Evolutionary conservation across 2,329 filamentous ascomycete species (phyloP).

Genomic region (Scorias spongiosa): DNA sequence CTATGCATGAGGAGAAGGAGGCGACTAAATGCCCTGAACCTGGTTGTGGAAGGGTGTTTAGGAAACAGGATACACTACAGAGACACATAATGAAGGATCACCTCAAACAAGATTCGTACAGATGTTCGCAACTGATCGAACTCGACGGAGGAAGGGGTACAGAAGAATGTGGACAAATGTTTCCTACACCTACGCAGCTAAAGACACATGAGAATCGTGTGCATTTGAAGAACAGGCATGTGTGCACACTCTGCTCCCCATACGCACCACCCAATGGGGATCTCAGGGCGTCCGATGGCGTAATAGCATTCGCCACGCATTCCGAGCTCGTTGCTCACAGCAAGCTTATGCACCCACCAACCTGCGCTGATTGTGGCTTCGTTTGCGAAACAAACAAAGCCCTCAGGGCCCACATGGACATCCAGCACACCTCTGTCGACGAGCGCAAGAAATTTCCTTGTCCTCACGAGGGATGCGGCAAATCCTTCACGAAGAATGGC

Average conservation of each 20-base stretch:
- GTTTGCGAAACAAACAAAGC: constrained; percentile 51
- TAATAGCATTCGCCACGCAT: neutral
- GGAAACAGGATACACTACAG: constrained; percentile 75
- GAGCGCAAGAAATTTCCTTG: constrained; percentile 44
- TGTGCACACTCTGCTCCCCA: constrained; percentile 57
- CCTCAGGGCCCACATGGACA: constrained; percentile 63
- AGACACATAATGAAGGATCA: constrained; percentile 69
- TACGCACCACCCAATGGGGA: neutral
- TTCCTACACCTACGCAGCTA: constrained; percentile 57
- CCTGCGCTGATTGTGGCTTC: constrained; percentile 59
- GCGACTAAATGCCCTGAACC: constrained; percentile 24
- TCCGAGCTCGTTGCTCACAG: constrained; percentile 58
- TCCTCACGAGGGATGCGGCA: constrained; percentile 51
- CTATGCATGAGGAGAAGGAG: constrained; percentile 65
- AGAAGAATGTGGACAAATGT: constrained; percentile 48
- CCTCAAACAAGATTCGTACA: constrained; percentile 53
- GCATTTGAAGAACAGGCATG: constrained; percentile 57
- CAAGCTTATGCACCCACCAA: constrained; percentile 52
- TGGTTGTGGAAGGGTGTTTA: constrained; percentile 68
- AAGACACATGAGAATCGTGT: constrained; percentile 54
- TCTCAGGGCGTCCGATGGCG: neutral
- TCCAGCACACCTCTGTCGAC: constrained; percentile 40
- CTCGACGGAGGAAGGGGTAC: constrained; percentile 26
- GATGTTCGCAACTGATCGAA: constrained; percentile 45
- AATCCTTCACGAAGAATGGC: constrained; percentile 66